Evolutionary conservation across 2,329 filamentous ascomycete genomes (phyloP).

Genomic region (Botrytis pseudocinerea): DNA sequence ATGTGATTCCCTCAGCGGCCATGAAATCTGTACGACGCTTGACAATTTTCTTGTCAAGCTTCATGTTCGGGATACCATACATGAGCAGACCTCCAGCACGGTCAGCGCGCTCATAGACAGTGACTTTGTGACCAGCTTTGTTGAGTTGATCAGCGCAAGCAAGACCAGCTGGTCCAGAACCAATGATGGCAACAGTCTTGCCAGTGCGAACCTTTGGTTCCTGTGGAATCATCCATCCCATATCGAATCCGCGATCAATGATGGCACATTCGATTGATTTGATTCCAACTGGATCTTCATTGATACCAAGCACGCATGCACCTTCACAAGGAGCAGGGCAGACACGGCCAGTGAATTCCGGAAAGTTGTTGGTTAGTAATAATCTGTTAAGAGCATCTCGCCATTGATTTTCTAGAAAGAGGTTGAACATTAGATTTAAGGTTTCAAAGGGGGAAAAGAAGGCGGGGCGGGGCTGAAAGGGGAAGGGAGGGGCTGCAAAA

Average conservation of each 20-base stretch:
- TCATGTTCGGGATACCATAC: constrained; percentile 99
- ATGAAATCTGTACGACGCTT: constrained; percentile 95
- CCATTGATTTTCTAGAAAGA: constrained; percentile 63
- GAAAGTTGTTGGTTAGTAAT: constrained; percentile 97
- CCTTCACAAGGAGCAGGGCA: constrained; percentile 96
- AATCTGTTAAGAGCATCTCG: constrained; percentile 87
- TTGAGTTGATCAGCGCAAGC: constrained; percentile 92
- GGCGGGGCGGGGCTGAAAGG: not conserved
- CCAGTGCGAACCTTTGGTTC: constrained; percentile 79
- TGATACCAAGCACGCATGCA: constrained; percentile 93
- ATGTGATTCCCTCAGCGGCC: constrained; percentile 82
- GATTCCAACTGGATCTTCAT: constrained; percentile 95
- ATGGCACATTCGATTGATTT: constrained; percentile 98
- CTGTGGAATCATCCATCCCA: constrained; percentile 92
- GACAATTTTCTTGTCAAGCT: constrained; percentile 96
- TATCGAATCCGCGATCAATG: constrained; percentile 95
- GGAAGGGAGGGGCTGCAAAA: rapidly evolving
- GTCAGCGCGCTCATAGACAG: constrained; percentile 90
- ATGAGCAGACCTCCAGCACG: constrained; percentile 89
- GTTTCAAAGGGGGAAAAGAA: not conserved
- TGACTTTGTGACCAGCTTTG: constrained; percentile 83
- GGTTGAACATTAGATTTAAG: not conserved
- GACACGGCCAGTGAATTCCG: constrained; percentile 95
- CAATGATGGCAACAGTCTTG: constrained; percentile 85
- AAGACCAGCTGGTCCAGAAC: constrained; percentile 88